Evolutionary conservation across 2,329 filamentous ascomycete species (phyloP), one percentile per base, ranked within the genome.

Genomic region (Diaporthe capsici): DNA sequence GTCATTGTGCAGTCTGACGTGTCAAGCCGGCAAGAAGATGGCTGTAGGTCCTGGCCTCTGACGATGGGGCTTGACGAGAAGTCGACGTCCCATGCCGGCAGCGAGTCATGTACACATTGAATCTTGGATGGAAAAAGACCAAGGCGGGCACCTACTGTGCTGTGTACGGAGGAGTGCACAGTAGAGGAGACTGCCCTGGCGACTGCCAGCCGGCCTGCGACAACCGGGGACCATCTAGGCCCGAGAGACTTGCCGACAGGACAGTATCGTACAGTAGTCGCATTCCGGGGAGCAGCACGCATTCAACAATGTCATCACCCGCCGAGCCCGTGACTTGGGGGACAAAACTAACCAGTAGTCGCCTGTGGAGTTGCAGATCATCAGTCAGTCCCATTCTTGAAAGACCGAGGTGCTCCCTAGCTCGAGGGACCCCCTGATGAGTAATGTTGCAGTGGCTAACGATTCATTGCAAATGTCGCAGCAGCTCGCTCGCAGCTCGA

Each of bases 281-380:
- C 34, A 37, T 20, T 42, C 65, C 53, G n/a, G 34, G 34, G 42
- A 47, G 15, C 47, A 70, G 2, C 49, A 22, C 15, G 61, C 65
- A 28, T 12, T 68, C 65, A 6, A 70, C 49, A 70, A 28, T 68
- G 47, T 68, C 65, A 68, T 68, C 47, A 51, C 47, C 47, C 65
- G 47, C 65, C 65, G 6, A 15, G 49, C 8, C 34, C 9, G 65
- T 31, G 65, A 42, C 65, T 73, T 55, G 25, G 44, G 22, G 28
- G 34, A 13, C 49, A 51, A 42, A 34, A 31, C 42, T 65, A 65
- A 42, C 25, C 61, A 65, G 47, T 73, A 53, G 71, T 65, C 28
- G 51, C 58, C 44, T 65, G 71, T 51, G 47, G 61, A 55, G 61
- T 73, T 47, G 71, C 71, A 65, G 71, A 73, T 73, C 71, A 73